Percentiles rank a stretch among this genome's conserved stretches.
Conservation (phyloP, 169 alveolate species). For the Cyclospora cayetanensis region DNA sequence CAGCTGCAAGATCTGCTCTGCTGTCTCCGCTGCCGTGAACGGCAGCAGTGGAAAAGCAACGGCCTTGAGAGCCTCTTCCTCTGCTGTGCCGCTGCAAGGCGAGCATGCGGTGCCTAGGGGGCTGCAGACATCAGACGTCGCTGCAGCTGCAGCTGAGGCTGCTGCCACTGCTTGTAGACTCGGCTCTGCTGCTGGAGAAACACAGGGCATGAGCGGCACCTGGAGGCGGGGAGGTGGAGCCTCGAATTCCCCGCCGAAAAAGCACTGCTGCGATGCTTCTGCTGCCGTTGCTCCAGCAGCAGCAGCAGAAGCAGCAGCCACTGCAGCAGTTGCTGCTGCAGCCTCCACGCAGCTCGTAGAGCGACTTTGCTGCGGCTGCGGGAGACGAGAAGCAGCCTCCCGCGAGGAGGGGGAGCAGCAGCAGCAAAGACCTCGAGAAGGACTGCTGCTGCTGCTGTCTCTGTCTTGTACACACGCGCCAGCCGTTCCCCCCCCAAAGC, state of each 20-base stretch:
- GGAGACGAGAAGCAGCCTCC: not conserved
- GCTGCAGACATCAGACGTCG: not conserved
- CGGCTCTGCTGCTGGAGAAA: not conserved
- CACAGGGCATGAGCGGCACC: too few species aligned
- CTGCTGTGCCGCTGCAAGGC: not conserved
- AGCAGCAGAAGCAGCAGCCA: not conserved
- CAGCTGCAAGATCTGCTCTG: slow-evolving; percentile 47
- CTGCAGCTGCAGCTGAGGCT: slow-evolving; percentile 6
- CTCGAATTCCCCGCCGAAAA: too few species aligned
- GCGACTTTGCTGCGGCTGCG: slow-evolving; percentile 9
- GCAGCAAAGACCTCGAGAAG: slow-evolving; percentile 1
- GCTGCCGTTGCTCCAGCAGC: slow-evolving; percentile 37
- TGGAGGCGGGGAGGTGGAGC: too few species aligned
- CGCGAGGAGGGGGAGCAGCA: slow-evolving; percentile 14
- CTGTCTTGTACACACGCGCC: slow-evolving; percentile 15
- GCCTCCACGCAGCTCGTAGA: not conserved
- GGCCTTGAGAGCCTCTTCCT: slow-evolving; percentile 32
- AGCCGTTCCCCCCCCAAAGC: not conserved
- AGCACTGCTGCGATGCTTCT: slow-evolving; percentile 26
- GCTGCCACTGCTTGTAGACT: not conserved
- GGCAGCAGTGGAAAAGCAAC: slow-evolving; percentile 54
- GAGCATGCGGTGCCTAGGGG: not conserved
- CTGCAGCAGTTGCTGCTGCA: slow-evolving; percentile 36
- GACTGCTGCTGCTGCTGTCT: slow-evolving; percentile 21
- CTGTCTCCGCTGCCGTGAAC: slow-evolving; percentile 32